A percentile compares a stretch with the other conserved stretches of the same genome.
phyloP scores from a whole-genome alignment of 1,139 yeast genomes.

The Komagataea norvegica region DNA sequence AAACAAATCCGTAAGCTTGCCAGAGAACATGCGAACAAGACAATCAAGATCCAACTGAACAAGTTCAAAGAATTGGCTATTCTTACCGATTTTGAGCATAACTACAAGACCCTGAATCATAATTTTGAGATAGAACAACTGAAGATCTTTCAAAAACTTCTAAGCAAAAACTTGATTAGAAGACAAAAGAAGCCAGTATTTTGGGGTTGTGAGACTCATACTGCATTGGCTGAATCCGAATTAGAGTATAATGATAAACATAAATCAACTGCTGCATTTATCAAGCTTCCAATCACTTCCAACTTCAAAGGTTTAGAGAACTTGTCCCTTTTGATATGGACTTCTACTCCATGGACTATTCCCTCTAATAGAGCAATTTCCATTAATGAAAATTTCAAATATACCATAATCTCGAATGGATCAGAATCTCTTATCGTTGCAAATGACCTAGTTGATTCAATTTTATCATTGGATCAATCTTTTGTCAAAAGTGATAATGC shows the following conservation, averaged over 20 bases:
- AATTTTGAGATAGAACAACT: conserved; percentile 73
- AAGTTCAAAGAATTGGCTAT: conserved; percentile 71
- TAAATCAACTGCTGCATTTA: conserved; percentile 63
- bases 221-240: conserved; percentile 97
- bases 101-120: conserved; percentile 69
- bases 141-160: conserved; percentile 59
- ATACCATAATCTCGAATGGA: conserved; percentile 45
- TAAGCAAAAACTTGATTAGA: conserved; percentile 62
- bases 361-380: conserved; percentile 85
- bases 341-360: conserved; percentile 98
- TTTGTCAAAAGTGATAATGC: conserved; percentile 21
- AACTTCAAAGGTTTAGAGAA: conserved; percentile 12
- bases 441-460: conserved; percentile 34
- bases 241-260: conserved; percentile 78
- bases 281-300: conserved; percentile 55
- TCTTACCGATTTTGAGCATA: conserved; percentile 73
- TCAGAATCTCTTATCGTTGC: conserved; percentile 44
- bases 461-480: conserved; percentile 28
- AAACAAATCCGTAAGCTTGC: conserved; percentile 62
- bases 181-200: conserved; percentile 92
- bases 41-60: conserved; percentile 57
- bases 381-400: conserved; percentile 52
- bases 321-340: conserved; percentile 63
- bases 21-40: conserved; percentile 56
- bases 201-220: conserved; percentile 93